Conservation (phyloP, 2,329 filamentous ascomycete genomes). For the Grosmannia serpens region DNA sequence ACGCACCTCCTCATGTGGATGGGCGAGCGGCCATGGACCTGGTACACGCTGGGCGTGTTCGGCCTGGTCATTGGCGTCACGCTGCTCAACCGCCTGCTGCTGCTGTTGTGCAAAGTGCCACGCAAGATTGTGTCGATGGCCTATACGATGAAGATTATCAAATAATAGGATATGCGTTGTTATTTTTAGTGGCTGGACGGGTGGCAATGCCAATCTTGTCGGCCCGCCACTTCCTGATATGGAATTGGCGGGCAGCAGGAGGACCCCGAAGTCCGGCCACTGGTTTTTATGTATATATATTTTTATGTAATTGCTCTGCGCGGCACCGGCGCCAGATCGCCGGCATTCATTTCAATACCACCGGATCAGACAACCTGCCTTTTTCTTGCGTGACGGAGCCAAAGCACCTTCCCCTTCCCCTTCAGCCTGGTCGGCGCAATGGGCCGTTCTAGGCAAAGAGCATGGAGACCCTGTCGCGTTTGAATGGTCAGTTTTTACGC, state of each 20-base stretch:
- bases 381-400: too few relatives aligned
- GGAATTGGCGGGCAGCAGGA: background rate
- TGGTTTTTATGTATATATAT: background rate
- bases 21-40: constrained; percentile 23
- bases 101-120: background rate
- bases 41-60: constrained; percentile 19
- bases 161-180: background rate
- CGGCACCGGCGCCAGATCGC: background rate
- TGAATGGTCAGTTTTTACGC: background rate
- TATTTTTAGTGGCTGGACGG: too few relatives aligned
- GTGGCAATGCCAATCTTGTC: background rate
- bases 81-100: constrained; percentile 11
- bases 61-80: constrained; percentile 14
- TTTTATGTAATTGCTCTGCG: background rate
- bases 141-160: background rate
- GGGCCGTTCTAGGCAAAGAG: background rate
- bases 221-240: background rate
- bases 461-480: background rate
- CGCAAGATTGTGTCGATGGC: background rate
- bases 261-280: background rate
- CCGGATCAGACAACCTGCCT: too few relatives aligned
- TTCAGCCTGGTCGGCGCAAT: too few relatives aligned
- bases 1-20: constrained; percentile 37
- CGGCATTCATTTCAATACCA: background rate
- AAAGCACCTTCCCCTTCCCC: too few relatives aligned